phyloP scores from a whole-genome alignment of 2,329 filamentous ascomycete genomes.

The Fusarium bulbicola region DNA sequence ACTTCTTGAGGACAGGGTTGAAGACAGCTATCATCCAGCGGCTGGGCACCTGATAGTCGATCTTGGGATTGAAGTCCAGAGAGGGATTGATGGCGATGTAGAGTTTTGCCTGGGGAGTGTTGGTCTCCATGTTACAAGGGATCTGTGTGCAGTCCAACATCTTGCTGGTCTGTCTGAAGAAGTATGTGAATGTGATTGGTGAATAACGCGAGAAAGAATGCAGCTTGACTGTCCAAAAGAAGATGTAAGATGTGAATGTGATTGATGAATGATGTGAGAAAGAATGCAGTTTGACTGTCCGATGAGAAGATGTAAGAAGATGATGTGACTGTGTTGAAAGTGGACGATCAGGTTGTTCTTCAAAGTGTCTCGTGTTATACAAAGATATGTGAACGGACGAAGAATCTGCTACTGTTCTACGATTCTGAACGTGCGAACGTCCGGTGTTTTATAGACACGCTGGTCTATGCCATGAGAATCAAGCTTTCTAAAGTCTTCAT shows the following conservation, averaged over 20 bases:
- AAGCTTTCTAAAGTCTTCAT: not conserved
- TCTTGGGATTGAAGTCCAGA: not conserved
- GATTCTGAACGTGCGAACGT: not conserved
- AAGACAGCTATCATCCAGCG: not conserved
- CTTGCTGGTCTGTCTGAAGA: not conserved
- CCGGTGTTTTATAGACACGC: not conserved
- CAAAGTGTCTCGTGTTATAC: not conserved
- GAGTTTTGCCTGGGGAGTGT: not conserved
- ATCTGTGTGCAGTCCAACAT: not conserved
- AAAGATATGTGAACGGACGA: not conserved
- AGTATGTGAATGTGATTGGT: fast-evolving
- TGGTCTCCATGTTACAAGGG: not conserved
- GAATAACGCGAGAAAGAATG: not conserved
- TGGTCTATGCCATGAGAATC: not conserved
- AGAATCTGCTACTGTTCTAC: too few species aligned
- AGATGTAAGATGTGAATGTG: too few species aligned
- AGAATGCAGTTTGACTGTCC: not conserved
- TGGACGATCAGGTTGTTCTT: not conserved
- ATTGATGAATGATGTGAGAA: too few species aligned
- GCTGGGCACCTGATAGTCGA: not conserved
- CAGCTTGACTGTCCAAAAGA: not conserved
- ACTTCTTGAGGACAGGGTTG: not conserved
- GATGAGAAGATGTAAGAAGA: too few species aligned
- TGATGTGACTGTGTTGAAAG: not conserved
- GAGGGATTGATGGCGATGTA: not conserved